Evolutionary conservation across 1,284 basidiomycete species (phyloP), one percentile per base, ranked within the genome.

Genomic region (Phellinidium pouzarii): DNA sequence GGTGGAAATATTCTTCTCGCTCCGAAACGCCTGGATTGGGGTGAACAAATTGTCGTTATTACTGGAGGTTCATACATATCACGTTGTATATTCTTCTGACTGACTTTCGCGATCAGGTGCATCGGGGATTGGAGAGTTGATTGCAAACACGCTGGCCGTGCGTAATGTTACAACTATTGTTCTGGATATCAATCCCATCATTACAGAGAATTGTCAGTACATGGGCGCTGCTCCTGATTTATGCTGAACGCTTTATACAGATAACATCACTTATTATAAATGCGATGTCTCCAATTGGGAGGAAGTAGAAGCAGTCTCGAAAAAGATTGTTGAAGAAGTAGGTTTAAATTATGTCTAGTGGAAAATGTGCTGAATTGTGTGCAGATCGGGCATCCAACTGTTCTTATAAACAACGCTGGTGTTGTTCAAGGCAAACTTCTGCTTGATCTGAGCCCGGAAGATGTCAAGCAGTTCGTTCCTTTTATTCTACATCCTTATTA

Each of bases 371-470:
- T 34, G 12, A 22, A 50, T n/a, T 50, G n/a, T 42, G 25, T 34
- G 14, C 61, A 93, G 89, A 73, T 94, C 50, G 93, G 93, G 4
- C 77, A 88, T 50, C 90, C 93, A 1, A 95, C 95, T 0, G 78
- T 98, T 27, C 70, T 99, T 12, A 75, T 99, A 62, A 98, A 98
- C 71, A 98, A 97, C 63, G 95, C 95, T 0, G 95, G 94, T n/a
- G 82, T 97, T 50, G 90, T 91, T 27, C 87, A 94, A 67, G 93
- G 94, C 26, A 94, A 92, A 63, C 72, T 85, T 0, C 71, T 98
- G 22, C 70, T 94, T 3, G 92, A 94, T 62, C 73, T 97, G 48
- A 73, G 72, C 1, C 76, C 86, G 1, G 76, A 80, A 42, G 94
- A 98, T 62, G 68, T 98, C 37, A 72, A 82, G 58, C 84, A 88